Evolutionary conservation across 164 flowering plant genomes (phyloP), one percentile per base, ranked within the genome.

Genomic region (Protea cynaroides): DNA sequence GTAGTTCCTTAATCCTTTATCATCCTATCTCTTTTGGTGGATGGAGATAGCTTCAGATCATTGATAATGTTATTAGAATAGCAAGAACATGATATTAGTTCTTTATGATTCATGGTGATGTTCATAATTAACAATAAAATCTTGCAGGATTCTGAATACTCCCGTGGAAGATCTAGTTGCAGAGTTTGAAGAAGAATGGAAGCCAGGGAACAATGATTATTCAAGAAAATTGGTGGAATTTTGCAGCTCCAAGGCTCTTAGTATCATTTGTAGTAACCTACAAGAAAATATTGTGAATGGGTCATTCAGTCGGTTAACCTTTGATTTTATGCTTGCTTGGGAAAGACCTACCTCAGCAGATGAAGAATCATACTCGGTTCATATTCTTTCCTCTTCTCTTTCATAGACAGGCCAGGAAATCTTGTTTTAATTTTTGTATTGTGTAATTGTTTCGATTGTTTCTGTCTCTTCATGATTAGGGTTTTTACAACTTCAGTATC

Each of bases 321-420:
- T 84, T 38, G 94, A 89, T 68, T 84, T 88, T 90, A 94, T 91
- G 97, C 87, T 89, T 47, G 89, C 97, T 22, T 89, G 96, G 97
- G 89, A 86, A 72, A 77, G 25, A 66, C 93, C 96, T 15, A 79
- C 73, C 65, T 68, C 83, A 2, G 56, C 59, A 0, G 83, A 83
- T 40, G 83, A 86, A 52, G 78, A 81, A 22, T 47, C 81, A 4
- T 25, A 64, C 40, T 34, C 43, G 72, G 86, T 85, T 59, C 49
- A 69, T 43, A 24, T 62, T 3, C 29, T 25, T 44, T 24, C 56
- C 46, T 24, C 56, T 19, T 59, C 19, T 67, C 8, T 23, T 44
- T 55, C 52, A 38, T 14, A 15, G n/a, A n/a, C n/a, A n/a, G n/a
- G n/a, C n/a, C n/a, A n/a, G n/a, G n/a, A n/a, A n/a, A n/a, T n/a